These are phyloP conservation scores for Crithidia mellificae DNA, from an alignment of 208 protist genomes.

Conservation along the genomic window DNA sequence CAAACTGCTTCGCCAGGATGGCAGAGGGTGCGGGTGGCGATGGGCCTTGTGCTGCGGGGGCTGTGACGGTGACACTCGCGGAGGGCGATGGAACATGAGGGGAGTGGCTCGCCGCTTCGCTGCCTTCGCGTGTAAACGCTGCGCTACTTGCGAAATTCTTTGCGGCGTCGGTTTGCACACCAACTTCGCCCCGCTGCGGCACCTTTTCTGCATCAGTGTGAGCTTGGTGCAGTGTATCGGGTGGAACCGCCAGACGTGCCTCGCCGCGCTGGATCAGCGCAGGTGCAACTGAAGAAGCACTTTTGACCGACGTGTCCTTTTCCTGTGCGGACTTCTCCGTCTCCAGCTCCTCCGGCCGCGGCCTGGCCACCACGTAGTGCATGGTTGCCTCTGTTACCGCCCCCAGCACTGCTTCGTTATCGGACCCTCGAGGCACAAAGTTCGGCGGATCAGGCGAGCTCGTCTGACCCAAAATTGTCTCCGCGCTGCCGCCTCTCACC, in stretches of 20 bases:
- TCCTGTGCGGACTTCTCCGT: no score
- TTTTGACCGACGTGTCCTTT: no score
- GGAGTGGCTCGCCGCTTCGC: no score
- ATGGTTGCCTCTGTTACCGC: neutral
- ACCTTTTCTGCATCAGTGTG: neutral
- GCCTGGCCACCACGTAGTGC: conserved; percentile 7
- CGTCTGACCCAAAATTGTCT: no score
- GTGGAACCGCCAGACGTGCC: neutral
- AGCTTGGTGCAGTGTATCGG: no score
- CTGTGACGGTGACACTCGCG: no score
- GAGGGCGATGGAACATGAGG: no score
- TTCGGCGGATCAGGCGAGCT: neutral
- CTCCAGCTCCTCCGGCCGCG: neutral
- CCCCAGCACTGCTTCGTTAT: neutral
- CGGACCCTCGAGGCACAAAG: neutral
- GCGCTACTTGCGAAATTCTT: neutral
- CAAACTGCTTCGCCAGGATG: conserved; percentile 24
- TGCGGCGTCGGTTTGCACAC: neutral
- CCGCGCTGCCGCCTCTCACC: neutral
- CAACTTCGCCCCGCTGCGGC: neutral
- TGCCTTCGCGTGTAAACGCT: conserved; percentile 1
- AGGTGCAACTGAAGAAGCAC: neutral
- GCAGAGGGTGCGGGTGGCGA: conserved; percentile 9
- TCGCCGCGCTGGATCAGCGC: neutral
- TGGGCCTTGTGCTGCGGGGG: neutral